Evolutionary conservation across 2,329 filamentous ascomycete species (phyloP), one percentile per base, ranked within the genome.

Genomic region (Elsinoe necatrix): DNA sequence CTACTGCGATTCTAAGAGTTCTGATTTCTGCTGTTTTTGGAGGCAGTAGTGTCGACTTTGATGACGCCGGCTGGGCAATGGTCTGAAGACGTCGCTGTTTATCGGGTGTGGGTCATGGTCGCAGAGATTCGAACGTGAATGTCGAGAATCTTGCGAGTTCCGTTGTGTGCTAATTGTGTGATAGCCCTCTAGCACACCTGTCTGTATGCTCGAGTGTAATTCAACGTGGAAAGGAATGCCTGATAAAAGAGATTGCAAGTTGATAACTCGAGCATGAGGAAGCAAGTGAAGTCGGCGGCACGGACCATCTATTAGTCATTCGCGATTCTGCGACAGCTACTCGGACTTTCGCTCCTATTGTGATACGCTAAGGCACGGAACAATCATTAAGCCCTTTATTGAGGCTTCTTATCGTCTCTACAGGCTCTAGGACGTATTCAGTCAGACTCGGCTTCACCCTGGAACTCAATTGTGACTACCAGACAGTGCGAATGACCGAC

Each of bases 271-370:
- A 6, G 14, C 12, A 4, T 37, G 34, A 37, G 4, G 34, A 37
- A 37, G 34, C 34, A 25, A 41, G 18, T 21, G 50, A 14, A 9
- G 27, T 4, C 27, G 27, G 27, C 27, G 27, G 50, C 50, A 54
- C 50, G 31, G 34, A 39, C 50, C 50, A 20, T 6, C n/a, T 16
- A 29, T 54, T 54, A 54, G 50, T 54, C 50, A 54, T 54, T 27
- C 31, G n/a, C n/a, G 29, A 50, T 50, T 50, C 45, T 50, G 45
- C 27, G 45, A 50, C 45, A 50, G 45, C 25, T 50, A 16, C 45
- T 31, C 45, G 25, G 14, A 25, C 45, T 34, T 52, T 52, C 48
- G 14, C 48, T 52, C 48, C 31, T 52, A 31, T 18, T 18, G 16
- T 34, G 11, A 16, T 12, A 50, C 45, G 25, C 41, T 4, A 16